Evolutionary conservation across 768 basidiomycete species (phyloP), one percentile per base, ranked within the genome.

Genomic region (Trametes cubensis): DNA sequence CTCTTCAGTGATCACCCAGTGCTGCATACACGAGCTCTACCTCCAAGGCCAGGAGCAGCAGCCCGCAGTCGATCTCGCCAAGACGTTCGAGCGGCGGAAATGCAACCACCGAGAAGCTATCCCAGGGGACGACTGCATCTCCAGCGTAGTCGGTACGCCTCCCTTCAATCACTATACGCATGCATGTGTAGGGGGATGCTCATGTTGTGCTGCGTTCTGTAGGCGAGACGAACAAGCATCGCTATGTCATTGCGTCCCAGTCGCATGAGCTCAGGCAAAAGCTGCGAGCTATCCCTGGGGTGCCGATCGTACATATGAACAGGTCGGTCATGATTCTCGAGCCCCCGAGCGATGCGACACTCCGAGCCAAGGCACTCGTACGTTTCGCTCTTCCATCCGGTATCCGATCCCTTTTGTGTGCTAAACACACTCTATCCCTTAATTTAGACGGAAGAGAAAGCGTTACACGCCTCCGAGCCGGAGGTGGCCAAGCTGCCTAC

Each of bases 51-150:
- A 82, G 61, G 70, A 80, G 1, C 83, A 83, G 30, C 95, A 98
- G 71, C 76, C 83, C 0, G 84, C 88, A 0, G 88, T 94, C 0
- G 92, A 97, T 71, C 81, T 97, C 45, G 96, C 97, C 2, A 98
- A 98, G 76, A 83, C 80, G 0, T 98, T 97, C 66, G 96, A 98
- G 76, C 83, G 96, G 59, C 75, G 97, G 66, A 94, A 90, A 76
- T 99, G 97, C 73, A 98, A 98, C 72, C 97, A 99, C 73, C 81
- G 87, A 63, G 90, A 95, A 68, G 79, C 90, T n/a, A 90, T 98
- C 28, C 80, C 83, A 0, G 90, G 90, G 30, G 86, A 90, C 50
- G 93, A 94, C 18, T 99, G 97, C 73, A 78, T 99, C 28, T 69
- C 77, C 6, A 84, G 83, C 61, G 88, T 98, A 48, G 80, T 97